These are phyloP conservation scores for Adansonia gregorii DNA, from an alignment of 441 rosid genomes.

Conservation along the genomic window DNA sequence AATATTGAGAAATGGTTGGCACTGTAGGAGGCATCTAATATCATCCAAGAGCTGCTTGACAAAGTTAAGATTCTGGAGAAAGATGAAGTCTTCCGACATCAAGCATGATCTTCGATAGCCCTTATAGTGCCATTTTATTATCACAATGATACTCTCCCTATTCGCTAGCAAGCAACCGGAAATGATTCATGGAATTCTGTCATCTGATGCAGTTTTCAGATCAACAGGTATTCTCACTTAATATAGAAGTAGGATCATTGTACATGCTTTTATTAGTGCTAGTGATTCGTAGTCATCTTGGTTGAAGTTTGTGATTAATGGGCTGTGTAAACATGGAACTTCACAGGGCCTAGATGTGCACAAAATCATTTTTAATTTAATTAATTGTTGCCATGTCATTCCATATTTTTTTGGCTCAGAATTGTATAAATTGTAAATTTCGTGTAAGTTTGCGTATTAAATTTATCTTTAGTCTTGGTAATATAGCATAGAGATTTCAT, in stretches of 20 bases:
- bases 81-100: constrained; percentile 35
- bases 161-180: neutral
- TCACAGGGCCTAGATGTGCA: neutral
- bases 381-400: neutral
- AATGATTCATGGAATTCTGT: neutral
- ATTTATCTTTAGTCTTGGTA: too few species aligned
- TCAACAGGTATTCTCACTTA: neutral
- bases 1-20: constrained; percentile 12
- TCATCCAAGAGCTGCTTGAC: constrained; percentile 52
- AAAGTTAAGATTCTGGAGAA: constrained; percentile 56
- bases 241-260: neutral
- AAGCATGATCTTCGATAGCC: constrained; percentile 21
- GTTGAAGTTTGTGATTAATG: neutral
- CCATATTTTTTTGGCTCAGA: neutral
- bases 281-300: neutral
- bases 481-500: too few species aligned
- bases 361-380: neutral
- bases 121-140: neutral
- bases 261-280: neutral
- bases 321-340: neutral
- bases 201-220: neutral
- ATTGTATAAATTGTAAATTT: neutral
- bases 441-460: neutral
- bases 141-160: neutral
- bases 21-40: constrained; percentile 58